Evolutionary conservation across 31 red algal species (phyloP), one percentile per base, ranked within the genome.

Genomic region (Asparagopsis taxiformis): DNA sequence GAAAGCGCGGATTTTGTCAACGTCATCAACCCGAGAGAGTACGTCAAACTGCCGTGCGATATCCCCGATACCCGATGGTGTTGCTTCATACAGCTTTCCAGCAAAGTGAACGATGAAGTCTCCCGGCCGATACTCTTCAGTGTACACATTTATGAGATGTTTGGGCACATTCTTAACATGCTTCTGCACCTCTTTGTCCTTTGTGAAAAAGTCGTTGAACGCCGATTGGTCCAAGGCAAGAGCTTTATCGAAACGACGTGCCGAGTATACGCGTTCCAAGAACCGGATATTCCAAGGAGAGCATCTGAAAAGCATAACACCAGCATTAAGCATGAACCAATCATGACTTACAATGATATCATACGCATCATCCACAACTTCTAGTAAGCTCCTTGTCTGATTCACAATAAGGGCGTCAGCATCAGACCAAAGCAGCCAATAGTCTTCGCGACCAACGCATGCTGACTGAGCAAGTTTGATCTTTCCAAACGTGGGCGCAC

Each of bases 251-350:
- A 87, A 97, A 22, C 70, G 53, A 55, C 78, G 74, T 3, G 79
- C 93, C 4, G 62, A 51, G 32, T 97, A 97, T 6, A 97, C 68
- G 24, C 74, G 75, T 1, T 62, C 39, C 41, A 97, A 60, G 54
- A 97, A 97, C 10, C 64, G 43, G 26, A 84, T 79, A 61, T 77
- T 97, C 74, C 83, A 91, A 19, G 70, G 62, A 7, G 88, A 92
- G 62, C 93, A 97, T 16, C 85, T 63, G 2, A 88, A 57, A 3
- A 97, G 69, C 54, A 97, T 43, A 31, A 97, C 93, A 25, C 93
- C 93, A 15, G 93, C 93, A 54, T 97, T 97, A 52, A 97, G 35
- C 93, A 97, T 97, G 48, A 97, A 89, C 93, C 93, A 97, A 52
- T 97, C 93, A 65, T 90, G 61, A 1, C 88, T 62, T 19, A 89